Percentiles rank a stretch among this genome's conserved stretches.
phyloP scores from a whole-genome alignment of 441 rosid species.

The Brassica hybrid region DNA sequence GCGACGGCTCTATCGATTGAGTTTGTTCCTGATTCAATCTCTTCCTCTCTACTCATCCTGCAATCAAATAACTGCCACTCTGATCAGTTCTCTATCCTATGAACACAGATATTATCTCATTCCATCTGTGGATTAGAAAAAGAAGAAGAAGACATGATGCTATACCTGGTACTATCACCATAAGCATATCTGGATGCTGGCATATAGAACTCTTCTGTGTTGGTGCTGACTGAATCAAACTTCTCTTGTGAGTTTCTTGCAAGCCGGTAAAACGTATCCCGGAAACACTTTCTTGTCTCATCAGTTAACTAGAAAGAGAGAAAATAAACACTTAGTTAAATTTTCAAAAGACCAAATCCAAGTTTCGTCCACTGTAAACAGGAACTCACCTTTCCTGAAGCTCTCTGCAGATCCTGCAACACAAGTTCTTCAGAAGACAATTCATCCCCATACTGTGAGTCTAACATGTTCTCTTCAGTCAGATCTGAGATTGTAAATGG shows the following conservation, averaged over 20 bases:
- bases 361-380: background rate
- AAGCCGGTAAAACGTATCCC: constrained; percentile 88
- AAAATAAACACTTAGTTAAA: background rate
- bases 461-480: constrained; percentile 37
- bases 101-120: constrained; percentile 5
- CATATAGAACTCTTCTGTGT: constrained; percentile 25
- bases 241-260: constrained; percentile 64
- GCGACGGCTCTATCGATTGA: constrained; percentile 80
- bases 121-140: background rate
- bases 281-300: constrained; percentile 72
- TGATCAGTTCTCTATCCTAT: background rate
- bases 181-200: constrained; percentile 31
- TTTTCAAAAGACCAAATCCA: background rate
- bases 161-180: constrained; percentile 36
- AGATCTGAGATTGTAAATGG: constrained; percentile 39
- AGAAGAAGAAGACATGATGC: background rate
- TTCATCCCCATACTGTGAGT: constrained; percentile 41
- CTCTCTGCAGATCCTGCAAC: constrained; percentile 69
- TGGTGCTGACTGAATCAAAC: constrained; percentile 26
- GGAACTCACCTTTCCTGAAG: constrained; percentile 62
- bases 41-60: constrained; percentile 27
- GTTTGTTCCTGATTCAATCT: constrained; percentile 69
- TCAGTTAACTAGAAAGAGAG: constrained; percentile 57
- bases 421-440: constrained; percentile 63
- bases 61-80: too few species aligned